Evolutionary conservation across 495 filamentous ascomycete species (phyloP), one percentile per base, ranked within the genome.

Genomic region (Aspergillus homomorphus): DNA sequence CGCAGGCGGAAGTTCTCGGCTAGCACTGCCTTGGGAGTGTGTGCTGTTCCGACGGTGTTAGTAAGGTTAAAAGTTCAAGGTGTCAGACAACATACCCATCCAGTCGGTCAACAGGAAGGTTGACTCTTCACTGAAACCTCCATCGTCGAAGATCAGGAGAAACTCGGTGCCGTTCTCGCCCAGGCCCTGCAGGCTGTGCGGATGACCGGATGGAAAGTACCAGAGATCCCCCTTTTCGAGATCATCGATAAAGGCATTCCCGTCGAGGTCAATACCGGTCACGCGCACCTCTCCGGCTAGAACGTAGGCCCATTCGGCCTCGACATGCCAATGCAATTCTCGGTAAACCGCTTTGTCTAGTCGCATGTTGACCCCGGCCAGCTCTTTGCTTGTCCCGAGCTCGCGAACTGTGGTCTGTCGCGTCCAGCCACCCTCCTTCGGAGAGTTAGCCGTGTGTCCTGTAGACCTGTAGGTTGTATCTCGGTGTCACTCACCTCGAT

Each of bases 121-220:
- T 19, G 82, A 86, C 57, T 89, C 86, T 65, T 89, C 87, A 7
- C 83, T 86, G 69, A 89, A 90, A 57, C 72, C 63, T 19, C 86
- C 86, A 63, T 86, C 78, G 58, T 90, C 87, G 60, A 90, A 89
- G 54, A 89, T 80, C 44, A 89, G 74, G 10, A 90, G 76, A 62
- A 89, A 90, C 65, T 89, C 87, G 21, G 84, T 87, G 23, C 86
- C 87, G 60, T 88, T 85, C 8, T 78, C 72, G 56, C 80, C 71
- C 0, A 90, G 74, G 4, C 85, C 87, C 56, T 90, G 87, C 6
- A 90, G 77, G 0, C 82, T 86, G 69, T 90, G 87, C 2, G 87
- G 86, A 43, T 87, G 80, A 12, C 87, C 87, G 23, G 81, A 78
- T n/a, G 86, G 87, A 70, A 88, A 90, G 64, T 89, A 90, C 87